Evolutionary conservation across 257 asterid genomes (phyloP).

Genomic region (Cinchona pubescens): DNA sequence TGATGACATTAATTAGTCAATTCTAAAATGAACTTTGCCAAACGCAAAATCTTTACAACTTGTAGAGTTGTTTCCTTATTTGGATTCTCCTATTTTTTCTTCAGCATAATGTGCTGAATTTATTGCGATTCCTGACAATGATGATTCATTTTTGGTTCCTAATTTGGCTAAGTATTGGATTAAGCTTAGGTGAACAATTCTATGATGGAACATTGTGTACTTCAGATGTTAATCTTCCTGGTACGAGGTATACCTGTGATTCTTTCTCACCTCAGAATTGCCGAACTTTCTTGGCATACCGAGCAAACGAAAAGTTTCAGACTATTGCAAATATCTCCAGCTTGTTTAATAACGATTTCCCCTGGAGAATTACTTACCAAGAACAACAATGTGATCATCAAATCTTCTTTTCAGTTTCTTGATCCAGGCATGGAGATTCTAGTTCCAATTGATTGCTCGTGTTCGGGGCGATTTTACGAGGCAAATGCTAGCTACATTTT

Average conservation of each 20-base stretch:
- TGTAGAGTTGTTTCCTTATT: neutral
- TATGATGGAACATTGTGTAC: conserved; percentile 52
- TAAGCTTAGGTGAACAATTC: conserved; percentile 39
- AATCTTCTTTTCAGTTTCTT: conserved; percentile 32
- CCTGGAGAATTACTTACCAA: conserved; percentile 28
- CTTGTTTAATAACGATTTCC: conserved; percentile 34
- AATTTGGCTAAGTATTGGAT: conserved; percentile 22
- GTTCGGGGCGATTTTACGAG: conserved; percentile 29
- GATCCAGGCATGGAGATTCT: conserved; percentile 48
- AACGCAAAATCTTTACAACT: neutral
- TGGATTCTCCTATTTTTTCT: neutral
- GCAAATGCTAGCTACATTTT: conserved; percentile 24
- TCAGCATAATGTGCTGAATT: conserved; percentile 17
- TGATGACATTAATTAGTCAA: neutral
- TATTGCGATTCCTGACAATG: neutral
- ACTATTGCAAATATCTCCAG: conserved; percentile 41
- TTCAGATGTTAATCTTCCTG: conserved; percentile 33
- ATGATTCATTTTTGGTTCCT: conserved; percentile 35
- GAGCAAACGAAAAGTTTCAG: conserved; percentile 33
- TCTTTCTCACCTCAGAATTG: conserved; percentile 35
- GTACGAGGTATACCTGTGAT: conserved; percentile 55
- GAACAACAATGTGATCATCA: conserved; percentile 39
- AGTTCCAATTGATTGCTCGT: conserved; percentile 51
- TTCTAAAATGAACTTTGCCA: neutral
- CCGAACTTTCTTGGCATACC: conserved; percentile 46